phyloP scores from a whole-genome alignment of 352 stramenopile species.

The Phytopythium litorale region DNA sequence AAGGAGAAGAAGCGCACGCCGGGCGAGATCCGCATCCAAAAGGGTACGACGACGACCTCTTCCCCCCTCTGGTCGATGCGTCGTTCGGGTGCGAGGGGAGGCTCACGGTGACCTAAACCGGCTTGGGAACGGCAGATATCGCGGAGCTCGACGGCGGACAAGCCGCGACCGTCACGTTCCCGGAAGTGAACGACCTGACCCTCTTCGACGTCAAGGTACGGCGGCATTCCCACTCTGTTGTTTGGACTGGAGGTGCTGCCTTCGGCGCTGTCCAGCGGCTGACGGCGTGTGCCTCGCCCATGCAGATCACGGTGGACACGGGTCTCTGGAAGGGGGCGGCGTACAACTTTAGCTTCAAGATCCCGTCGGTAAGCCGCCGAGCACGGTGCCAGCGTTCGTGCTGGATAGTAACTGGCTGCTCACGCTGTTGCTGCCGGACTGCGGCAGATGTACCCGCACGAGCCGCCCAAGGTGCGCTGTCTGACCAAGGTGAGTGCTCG shows the following conservation, averaged over 20 bases:
- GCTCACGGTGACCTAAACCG: not conserved
- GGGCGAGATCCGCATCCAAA: constrained; percentile 98
- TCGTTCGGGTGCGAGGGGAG: not conserved
- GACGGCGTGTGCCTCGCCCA: constrained; percentile 28
- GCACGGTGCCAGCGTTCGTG: not conserved
- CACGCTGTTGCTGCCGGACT: constrained; percentile 7
- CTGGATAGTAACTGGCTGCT: not conserved
- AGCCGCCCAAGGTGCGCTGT: constrained; percentile 97
- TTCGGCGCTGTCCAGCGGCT: not conserved
- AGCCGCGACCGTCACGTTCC: constrained; percentile 94
- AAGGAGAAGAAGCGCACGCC: constrained; percentile 94
- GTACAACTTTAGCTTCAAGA: constrained; percentile 98
- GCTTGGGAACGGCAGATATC: constrained; percentile 78
- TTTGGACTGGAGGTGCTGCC: not conserved
- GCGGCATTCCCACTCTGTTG: not conserved
- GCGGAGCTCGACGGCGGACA: constrained; percentile 97
- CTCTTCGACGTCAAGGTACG: constrained; percentile 86
- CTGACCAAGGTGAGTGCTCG: constrained; percentile 83
- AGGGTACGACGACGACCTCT: constrained; percentile 61
- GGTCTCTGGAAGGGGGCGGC: constrained; percentile 96
- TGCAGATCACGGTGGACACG: constrained; percentile 90
- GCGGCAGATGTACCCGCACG: constrained; percentile 91
- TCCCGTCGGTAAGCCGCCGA: constrained; percentile 81
- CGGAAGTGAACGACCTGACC: constrained; percentile 97
- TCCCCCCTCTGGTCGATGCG: not conserved